phyloP scores from a whole-genome alignment of 257 asterid species.

The Petrea volubilis region DNA sequence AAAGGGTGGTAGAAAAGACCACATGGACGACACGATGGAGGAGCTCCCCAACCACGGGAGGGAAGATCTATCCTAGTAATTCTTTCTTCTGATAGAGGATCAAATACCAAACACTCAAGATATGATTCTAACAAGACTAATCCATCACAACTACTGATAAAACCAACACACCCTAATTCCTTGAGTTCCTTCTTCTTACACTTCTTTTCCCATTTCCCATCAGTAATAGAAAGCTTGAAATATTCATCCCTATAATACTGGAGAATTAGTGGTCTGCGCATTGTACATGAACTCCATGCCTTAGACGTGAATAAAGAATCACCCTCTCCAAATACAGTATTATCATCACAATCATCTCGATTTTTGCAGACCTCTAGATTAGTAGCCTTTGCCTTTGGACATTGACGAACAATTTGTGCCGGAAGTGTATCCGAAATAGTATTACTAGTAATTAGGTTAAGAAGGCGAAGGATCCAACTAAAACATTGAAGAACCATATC shows the following conservation, averaged over 20 bases:
- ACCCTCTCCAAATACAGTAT: background rate
- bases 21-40: background rate
- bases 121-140: background rate
- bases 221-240: background rate
- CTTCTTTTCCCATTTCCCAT: background rate
- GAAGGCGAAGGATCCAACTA: background rate
- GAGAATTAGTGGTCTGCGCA: background rate
- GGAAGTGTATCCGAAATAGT: background rate
- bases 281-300: too few relatives aligned
- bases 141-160: background rate
- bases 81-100: background rate
- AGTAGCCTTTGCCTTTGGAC: too few relatives aligned
- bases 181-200: background rate
- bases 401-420: background rate
- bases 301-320: too few relatives aligned
- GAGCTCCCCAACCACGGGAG: background rate
- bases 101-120: background rate
- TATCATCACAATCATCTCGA: background rate
- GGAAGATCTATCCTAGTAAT: background rate
- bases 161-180: background rate
- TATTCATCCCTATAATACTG: background rate
- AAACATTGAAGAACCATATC: background rate
- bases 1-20: constrained; percentile 9
- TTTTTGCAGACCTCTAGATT: background rate
- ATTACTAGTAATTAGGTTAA: background rate